Base-by-base conservation (phyloP, 768 basidiomycete species). In the Pholiota microspora region DNA sequence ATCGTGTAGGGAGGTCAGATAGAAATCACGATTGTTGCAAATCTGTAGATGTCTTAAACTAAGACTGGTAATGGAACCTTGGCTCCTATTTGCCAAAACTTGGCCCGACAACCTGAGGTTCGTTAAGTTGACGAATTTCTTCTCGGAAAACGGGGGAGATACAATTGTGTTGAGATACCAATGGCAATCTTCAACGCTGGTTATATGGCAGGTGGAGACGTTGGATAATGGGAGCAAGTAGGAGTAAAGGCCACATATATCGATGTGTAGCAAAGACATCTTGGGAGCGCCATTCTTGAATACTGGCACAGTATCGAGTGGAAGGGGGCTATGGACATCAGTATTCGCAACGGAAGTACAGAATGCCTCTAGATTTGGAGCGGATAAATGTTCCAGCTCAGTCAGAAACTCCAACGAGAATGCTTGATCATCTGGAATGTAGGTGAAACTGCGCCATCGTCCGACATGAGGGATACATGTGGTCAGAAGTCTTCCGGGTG, bases 271-370 rank as follows among this genome's bases (percentile, higher is more conserved):
- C 12, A 46, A 64, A 10, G 52, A 50, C n/a, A 67, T 23, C 18
- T 61, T 59, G 1, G 59, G 60, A 2, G 64, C 53, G 3, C 62
- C 64, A n/a, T 52, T 55, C 49, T 28, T 35, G 29, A 67, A 58
- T 3, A 67, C 29, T 31, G 29, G 6, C 29, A 12, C 7, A 31
- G 12, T 31, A 31, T 12, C 12, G 6, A 12, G 12, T 16, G 49
- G 25, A 12, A 24, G n/a, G n/a, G n/a, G n/a, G n/a, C n/a, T 15
- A 9, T 23, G 23, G 4, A 1, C 10, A 9, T 48, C 51, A 15
- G 9, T 9, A 8, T 23, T 56, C 38, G 16, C 50, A 47, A 31
- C 49, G 54, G 15, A 59, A 32, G 3, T 54, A 38, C 28, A 64
- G 49, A 46, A 56, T 46, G 38, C 9, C 38, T 64, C 61, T 1